A percentile compares a stretch with the other conserved stretches of the same genome.
These are phyloP conservation scores for Sporothrix globosa DNA, from an alignment of 2,329 filamentous ascomycete species.

Conservation along the genomic window DNA sequence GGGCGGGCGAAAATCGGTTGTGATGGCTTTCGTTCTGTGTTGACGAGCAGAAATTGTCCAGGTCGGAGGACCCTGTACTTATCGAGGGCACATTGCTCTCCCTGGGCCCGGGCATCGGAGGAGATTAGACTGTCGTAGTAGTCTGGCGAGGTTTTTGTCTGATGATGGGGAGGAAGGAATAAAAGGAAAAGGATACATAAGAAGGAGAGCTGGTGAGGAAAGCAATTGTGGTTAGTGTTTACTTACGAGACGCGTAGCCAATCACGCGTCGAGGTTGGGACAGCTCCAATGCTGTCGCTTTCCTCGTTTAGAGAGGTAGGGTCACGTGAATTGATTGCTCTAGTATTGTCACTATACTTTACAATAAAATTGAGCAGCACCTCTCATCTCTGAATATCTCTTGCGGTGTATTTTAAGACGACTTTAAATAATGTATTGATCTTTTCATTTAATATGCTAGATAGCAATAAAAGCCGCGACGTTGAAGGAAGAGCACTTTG, in stretches of 20 bases:
- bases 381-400: no score
- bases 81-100: constrained; percentile 6
- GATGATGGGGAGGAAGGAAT: constrained; percentile 1
- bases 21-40: constrained; percentile 18
- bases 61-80: not conserved
- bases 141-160: not conserved
- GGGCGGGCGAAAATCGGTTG: not conserved
- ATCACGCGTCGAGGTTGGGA: constrained; percentile 30
- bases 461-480: not conserved
- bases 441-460: no score
- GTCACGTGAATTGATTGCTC: not conserved
- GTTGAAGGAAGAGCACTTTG: constrained; percentile 11
- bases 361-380: no score
- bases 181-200: constrained; percentile 5
- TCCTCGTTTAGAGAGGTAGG: not conserved
- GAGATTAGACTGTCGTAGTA: constrained; percentile 10
- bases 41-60: constrained; percentile 1
- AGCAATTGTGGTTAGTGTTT: constrained; percentile 17
- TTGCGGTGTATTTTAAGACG: no score
- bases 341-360: no score
- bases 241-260: constrained; percentile 29
- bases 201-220: not conserved
- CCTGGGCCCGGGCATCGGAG: not conserved
- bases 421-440: no score
- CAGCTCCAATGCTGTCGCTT: not conserved